Base-by-base conservation (phyloP, 2,329 filamentous ascomycete genomes). In the Penicillium verrucosum region DNA sequence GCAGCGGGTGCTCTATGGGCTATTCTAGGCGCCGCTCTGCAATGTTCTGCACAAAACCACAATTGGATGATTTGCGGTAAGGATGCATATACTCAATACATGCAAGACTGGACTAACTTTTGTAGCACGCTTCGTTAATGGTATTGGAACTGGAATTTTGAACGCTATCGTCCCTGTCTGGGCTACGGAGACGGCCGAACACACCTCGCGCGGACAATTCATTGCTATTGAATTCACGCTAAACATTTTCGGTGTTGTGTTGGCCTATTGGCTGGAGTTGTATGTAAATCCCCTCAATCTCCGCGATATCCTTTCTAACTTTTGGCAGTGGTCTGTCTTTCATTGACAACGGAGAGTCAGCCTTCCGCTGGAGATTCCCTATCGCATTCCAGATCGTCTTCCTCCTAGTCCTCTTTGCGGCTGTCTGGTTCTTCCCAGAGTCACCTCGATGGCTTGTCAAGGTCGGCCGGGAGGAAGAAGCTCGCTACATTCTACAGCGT, bases 161-260 rank as follows among this genome's bases (percentile, higher is more conserved):
- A 90, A 89, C 65, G 83, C 85, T 8, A 89, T 89, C 60, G 82
- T 87, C 0, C 87, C 87, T 0, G 86, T 89, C 4, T 89, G 85
- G 85, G 85, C 86, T 0, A 87, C 87, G 0, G 88, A 89, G 70
- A 87, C 84, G 0, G 83, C 85, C 0, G 82, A 87, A 38, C 85
- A 89, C 65, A 88, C 82, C 0, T 85, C 83, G 2, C 81, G 88
- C 40, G 88, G 88, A 6, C 81, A 85, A 46, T 88, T 89, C 60
- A 84, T 90, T 55, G 85, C 86, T 10, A 85, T 89, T 52, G 87
- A 90, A 65, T 90, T 90, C 60, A 89, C 86, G 0, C 72, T 89
- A 9, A 90, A 90, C 66, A 89, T 89, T 58, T 85, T 89, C 46
- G 87, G 87, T 65, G 85, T 89, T 0, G 82, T 86, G 21, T 77